Conservation (phyloP, 805 yeast genomes). For the Vanderwaltozyma tropicalis region DNA sequence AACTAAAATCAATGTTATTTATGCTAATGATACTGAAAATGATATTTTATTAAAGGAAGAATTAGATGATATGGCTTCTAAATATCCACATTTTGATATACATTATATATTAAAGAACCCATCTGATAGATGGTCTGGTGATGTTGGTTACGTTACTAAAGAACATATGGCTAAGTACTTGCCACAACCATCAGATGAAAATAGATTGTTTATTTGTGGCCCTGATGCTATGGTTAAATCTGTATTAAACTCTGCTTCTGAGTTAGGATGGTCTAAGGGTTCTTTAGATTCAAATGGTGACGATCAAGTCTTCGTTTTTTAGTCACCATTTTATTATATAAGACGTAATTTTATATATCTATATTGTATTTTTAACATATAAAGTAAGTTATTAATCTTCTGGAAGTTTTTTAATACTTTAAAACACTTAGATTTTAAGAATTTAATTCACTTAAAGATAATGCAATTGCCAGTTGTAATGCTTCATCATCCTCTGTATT, state of each 20-base stretch:
- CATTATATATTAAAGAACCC: conserved; percentile 50
- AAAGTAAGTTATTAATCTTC: background rate
- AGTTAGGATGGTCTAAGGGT: conserved; percentile 48
- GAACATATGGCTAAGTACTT: conserved; percentile 44
- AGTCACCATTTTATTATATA: conserved; percentile 4
- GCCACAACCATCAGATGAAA: conserved; percentile 39
- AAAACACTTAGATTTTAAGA: background rate
- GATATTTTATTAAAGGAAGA: conserved; percentile 67
- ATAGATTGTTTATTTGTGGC: conserved; percentile 62
- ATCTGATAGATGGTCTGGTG: conserved; percentile 43
- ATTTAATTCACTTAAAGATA: conserved; percentile 25
- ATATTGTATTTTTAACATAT: background rate
- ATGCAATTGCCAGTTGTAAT: conserved; percentile 25
- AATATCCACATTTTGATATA: conserved; percentile 53
- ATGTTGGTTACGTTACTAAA: conserved; percentile 48
- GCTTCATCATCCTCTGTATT: conserved; percentile 16
- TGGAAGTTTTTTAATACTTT: background rate
- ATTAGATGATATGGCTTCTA: conserved; percentile 54
- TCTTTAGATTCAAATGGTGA: conserved; percentile 37
- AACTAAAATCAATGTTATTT: conserved; percentile 52
- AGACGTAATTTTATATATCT: too few relatives aligned
- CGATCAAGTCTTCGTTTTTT: conserved; percentile 51
- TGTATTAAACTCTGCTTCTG: conserved; percentile 40
- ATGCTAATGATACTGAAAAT: conserved; percentile 66
- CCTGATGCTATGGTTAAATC: conserved; percentile 57